Evolutionary conservation across 768 basidiomycete species (phyloP), one percentile per base, ranked within the genome.

Genomic region (Leccinum aurantiacum): DNA sequence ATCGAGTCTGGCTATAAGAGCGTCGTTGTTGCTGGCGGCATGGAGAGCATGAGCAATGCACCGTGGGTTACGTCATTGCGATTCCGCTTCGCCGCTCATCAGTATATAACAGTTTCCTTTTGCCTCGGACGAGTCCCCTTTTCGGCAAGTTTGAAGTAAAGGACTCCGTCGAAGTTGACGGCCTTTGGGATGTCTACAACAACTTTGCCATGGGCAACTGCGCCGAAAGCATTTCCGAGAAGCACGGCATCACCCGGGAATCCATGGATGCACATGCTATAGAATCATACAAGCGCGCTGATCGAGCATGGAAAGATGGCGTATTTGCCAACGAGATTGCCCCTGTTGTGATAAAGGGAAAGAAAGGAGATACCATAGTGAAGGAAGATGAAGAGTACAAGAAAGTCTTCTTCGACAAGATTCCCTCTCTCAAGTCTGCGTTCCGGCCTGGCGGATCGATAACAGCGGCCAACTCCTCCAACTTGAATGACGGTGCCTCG

Each of bases 31-130:
- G 95, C 95, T 58, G 97, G 97, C 66, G 97, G 97, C 61, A 97
- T 94, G 93, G 97, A 99, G 80, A 95, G 92, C 79, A 99, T 99
- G 97, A 95, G 92, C 74, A 91, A 98, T 67, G 94, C 95, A 53
- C 97, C 97, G 95, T 98, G 72, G 70, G 96, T 86, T 5, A 53
- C 53, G 46, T 41, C 6, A 47, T 25, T 48, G 60, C 6, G 54
- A 37, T 41, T 62, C n/a, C 13, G 35, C 50, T 56, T 58, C 35
- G 6, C 22, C 49, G 37, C 61, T 58, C 31, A 63, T 57, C 25
- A 51, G 2, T 52, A 8, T 17, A 14, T 38, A 17, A 61, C 60
- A 91, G 92, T 35, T 94, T 91, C 84, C 84, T 93, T 31, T 71
- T 92, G 51, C 90, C 91, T 48, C 90, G 93, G 48, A 82, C 86